phyloP scores from a whole-genome alignment of 768 basidiomycete species.

The Lactarius evosmus region DNA sequence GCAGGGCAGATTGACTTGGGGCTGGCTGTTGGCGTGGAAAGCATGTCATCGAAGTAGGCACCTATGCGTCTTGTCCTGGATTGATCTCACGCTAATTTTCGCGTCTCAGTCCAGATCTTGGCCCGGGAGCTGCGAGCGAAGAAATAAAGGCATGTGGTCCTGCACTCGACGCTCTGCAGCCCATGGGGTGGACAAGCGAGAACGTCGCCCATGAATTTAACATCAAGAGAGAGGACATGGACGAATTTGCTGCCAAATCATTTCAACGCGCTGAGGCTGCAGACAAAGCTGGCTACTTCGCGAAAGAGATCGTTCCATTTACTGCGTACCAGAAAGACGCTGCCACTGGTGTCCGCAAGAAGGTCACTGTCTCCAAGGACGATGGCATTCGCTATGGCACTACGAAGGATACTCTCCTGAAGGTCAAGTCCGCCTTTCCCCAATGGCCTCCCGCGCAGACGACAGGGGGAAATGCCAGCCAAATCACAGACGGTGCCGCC shows the following conservation, averaged over 20 bases:
- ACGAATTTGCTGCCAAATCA: constrained; percentile 68
- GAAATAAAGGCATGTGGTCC: constrained; percentile 52
- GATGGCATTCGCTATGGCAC: constrained; percentile 78
- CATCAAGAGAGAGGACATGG: constrained; percentile 72
- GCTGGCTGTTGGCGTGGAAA: constrained; percentile 79
- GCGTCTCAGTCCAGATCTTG: constrained; percentile 55
- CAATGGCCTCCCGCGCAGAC: constrained; percentile 74
- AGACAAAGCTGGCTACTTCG: constrained; percentile 61
- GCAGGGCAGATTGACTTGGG: constrained; percentile 80
- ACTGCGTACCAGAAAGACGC: constrained; percentile 59
- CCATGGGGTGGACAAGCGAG: constrained; percentile 91
- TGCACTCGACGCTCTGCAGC: constrained; percentile 59
- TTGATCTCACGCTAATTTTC: constrained; percentile 28
- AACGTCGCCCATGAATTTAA: constrained; percentile 76
- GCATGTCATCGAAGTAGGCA: constrained; percentile 73
- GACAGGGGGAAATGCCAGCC: constrained; percentile 84
- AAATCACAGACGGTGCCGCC: constrained; percentile 82
- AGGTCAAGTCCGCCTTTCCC: constrained; percentile 74
- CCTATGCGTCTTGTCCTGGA: constrained; percentile 28
- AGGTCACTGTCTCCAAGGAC: constrained; percentile 60
- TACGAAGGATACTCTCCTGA: constrained; percentile 58
- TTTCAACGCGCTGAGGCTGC: constrained; percentile 78
- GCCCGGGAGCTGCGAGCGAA: constrained; percentile 59
- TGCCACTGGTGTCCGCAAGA: constrained; percentile 48
- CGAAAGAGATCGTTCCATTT: constrained; percentile 72